Conservation (phyloP, 2,329 filamentous ascomycete species). For the Stylonectria norvegica region DNA sequence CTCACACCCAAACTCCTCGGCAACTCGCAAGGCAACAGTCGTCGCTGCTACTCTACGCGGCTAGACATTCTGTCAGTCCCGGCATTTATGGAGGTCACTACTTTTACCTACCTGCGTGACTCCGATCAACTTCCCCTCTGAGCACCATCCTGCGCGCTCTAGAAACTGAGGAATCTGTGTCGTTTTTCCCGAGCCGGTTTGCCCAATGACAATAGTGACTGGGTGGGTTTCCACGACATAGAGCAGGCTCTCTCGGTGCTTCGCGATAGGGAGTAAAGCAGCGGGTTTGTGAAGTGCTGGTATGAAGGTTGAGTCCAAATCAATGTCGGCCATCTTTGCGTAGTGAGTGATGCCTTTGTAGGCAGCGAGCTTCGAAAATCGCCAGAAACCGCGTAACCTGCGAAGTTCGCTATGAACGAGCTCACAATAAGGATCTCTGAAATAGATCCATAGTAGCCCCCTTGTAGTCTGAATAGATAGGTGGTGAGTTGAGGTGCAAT, state of each 20-base stretch:
- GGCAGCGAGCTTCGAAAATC: slow-evolving; percentile 1
- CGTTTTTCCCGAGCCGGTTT: slow-evolving; percentile 93
- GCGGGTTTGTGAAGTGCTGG: slow-evolving; percentile 83
- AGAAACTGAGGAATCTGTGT: slow-evolving; percentile 94
- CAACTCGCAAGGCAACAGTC: slow-evolving; percentile 82
- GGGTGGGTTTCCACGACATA: slow-evolving; percentile 83
- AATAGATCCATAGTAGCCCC: too few relatives aligned
- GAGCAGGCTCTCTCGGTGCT: slow-evolving; percentile 73
- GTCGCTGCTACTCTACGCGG: slow-evolving; percentile 87
- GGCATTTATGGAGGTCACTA: slow-evolving; percentile 11
- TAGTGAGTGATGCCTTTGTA: neutral
- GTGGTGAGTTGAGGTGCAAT: too few relatives aligned
- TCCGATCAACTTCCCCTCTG: slow-evolving; percentile 76
- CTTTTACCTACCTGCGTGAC: slow-evolving; percentile 73
- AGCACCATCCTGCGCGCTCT: slow-evolving; percentile 84
- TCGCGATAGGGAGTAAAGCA: slow-evolving; percentile 79
- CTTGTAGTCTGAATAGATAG: too few relatives aligned
- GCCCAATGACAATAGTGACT: slow-evolving; percentile 85
- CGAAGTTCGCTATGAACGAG: too few relatives aligned
- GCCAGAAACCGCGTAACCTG: too few relatives aligned
- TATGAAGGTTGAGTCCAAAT: slow-evolving; percentile 61
- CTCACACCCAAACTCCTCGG: slow-evolving; percentile 82
- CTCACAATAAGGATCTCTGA: too few relatives aligned
- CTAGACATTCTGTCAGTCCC: slow-evolving; percentile 44
- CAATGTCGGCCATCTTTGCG: slow-evolving; percentile 53